Conservation (phyloP, 345 rosid genomes). For the Syzygium oleosum region DNA sequence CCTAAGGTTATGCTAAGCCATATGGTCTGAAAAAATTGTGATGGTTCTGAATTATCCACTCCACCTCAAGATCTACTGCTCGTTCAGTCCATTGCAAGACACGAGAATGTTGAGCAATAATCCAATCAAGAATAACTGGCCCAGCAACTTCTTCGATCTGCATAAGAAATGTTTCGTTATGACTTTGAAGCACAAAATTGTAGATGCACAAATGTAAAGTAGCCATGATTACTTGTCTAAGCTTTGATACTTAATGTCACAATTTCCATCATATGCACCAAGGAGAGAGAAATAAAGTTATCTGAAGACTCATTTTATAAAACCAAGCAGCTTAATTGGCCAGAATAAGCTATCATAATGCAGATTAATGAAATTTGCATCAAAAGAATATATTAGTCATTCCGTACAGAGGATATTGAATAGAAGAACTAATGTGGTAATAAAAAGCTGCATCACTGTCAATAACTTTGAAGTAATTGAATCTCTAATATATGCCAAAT, state of each 20-base stretch:
- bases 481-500: neutral
- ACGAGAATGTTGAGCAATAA: slow-evolving; percentile 81
- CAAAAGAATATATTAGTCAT: neutral
- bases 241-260: neutral
- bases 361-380: neutral
- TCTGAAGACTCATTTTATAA: neutral
- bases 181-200: neutral
- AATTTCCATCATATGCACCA: neutral
- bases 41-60: slow-evolving; percentile 3
- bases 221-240: neutral
- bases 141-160: slow-evolving; percentile 71
- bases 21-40: neutral
- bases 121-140: slow-evolving; percentile 92
- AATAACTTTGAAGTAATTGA: neutral
- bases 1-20: neutral
- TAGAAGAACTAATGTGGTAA: neutral
- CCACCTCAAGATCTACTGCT: slow-evolving; percentile 89
- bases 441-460: neutral
- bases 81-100: slow-evolving; percentile 92
- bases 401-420: neutral
- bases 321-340: neutral
- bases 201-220: neutral
- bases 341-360: neutral
- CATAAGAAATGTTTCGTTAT: slow-evolving; percentile 1
- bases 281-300: neutral